Evolutionary conservation across 257 asterid genomes (phyloP), one percentile per base, ranked within the genome.

Genomic region (Nicotiana tabacum): DNA sequence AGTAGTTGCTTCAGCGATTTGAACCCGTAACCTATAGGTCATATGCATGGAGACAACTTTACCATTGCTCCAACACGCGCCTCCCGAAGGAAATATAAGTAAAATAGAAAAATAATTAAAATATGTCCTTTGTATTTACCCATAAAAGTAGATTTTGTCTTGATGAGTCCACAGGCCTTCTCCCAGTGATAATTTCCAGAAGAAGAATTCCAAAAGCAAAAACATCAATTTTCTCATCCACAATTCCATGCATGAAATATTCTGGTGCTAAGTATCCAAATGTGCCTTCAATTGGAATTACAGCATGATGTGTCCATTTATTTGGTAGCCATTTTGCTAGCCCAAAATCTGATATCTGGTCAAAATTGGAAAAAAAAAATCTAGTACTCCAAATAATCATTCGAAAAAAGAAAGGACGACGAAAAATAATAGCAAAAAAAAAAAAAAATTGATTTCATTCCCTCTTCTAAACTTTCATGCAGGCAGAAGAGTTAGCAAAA

Each of bases 261-360:
- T 95, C 99, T 17, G 98, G 99, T 33, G 99, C 97, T 35, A 93
- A 82, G 80, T 92, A 95, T 10, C 99, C 99, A 72, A 93, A 95
- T 48, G 98, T 95, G 7, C 99, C 98, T 83, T 95, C 97, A 27
- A 95, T 88, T 60, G 97, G 94, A 64, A 87, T 69, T 55, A 87
- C 98, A 10, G 97, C 93, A 79, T 91, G 99, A 72, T 93, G 98
- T 62, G 94, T 92, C 97, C 95, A 90, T 84, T 92, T 90, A 83
- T 87, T 89, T 0, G 99, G 99, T 66, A 95, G 85, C 99, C 99
- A 95, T 86, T 90, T 95, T 43, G 98, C 99, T 0, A 95, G 92
- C 15, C 99, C 99, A 58, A 93, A 95, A 56, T 95, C 98, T 6
- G 98, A 92, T 77, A 95, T 95, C 97, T 95, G 74, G 24, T 35